phyloP scores from a whole-genome alignment of 208 protist species.

The Balamuthia mandrillaris region DNA sequence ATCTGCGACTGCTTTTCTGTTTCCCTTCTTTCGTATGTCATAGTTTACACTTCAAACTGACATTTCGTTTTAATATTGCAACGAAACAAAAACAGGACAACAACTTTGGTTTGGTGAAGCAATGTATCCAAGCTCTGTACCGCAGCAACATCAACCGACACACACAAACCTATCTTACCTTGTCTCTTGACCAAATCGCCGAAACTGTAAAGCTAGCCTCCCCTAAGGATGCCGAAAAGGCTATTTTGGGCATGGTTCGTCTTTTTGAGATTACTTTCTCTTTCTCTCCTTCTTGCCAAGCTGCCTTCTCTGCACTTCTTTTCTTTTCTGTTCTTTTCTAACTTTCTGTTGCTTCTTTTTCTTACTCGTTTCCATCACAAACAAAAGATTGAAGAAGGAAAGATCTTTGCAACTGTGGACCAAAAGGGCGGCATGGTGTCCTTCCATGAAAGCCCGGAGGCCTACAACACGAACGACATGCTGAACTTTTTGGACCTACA shows the following conservation, averaged over 20 bases:
- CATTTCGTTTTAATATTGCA: background rate
- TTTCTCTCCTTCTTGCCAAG: background rate
- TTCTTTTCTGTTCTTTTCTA: no score
- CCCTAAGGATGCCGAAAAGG: constrained; percentile 45
- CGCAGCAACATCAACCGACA: constrained; percentile 62
- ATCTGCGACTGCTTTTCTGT: background rate
- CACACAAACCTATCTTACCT: constrained; percentile 70
- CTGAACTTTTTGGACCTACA: constrained; percentile 28
- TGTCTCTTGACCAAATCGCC: constrained; percentile 65
- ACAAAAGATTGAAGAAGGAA: constrained; percentile 63
- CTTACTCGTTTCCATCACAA: background rate
- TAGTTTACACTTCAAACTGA: background rate
- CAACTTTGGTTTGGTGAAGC: constrained; percentile 68
- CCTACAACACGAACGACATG: constrained; percentile 22
- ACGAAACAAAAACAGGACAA: constrained; percentile 52
- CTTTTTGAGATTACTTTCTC: background rate
- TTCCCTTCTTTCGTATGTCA: background rate
- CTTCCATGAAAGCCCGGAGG: constrained; percentile 59
- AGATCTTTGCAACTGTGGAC: constrained; percentile 68
- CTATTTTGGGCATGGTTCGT: constrained; percentile 61
- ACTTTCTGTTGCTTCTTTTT: background rate
- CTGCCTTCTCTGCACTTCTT: background rate
- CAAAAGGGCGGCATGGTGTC: constrained; percentile 70
- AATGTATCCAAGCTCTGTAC: constrained; percentile 50
- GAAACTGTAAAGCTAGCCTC: constrained; percentile 48